Percentiles rank a stretch among this genome's conserved stretches.
These are phyloP conservation scores for Nectriaceae sp. DNA, from an alignment of 2,329 filamentous ascomycete genomes.

Conservation along the genomic window DNA sequence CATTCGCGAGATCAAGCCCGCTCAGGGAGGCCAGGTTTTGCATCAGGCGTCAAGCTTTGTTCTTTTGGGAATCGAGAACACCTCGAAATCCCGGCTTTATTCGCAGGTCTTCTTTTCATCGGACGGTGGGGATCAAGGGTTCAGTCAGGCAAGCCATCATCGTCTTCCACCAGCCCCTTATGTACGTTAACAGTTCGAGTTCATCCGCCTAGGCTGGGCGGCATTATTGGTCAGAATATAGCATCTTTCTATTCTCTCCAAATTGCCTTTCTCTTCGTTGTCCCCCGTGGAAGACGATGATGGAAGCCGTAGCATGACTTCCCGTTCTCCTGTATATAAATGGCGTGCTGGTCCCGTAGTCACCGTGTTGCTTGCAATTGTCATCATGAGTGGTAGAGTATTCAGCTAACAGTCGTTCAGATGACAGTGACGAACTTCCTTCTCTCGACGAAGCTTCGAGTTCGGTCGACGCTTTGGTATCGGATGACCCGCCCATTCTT, in stretches of 20 bases:
- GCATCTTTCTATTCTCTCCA: slow-evolving; percentile 40
- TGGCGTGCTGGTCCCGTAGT: slow-evolving; percentile 32
- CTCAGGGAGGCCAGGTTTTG: slow-evolving; percentile 30
- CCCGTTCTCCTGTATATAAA: slow-evolving; percentile 45
- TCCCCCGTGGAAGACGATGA: slow-evolving; percentile 61
- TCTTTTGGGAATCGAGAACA: slow-evolving; percentile 27
- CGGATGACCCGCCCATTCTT: slow-evolving; percentile 49
- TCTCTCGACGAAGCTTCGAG: slow-evolving; percentile 62
- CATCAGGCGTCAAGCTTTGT: slow-evolving; percentile 34
- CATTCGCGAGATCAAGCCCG: slow-evolving; percentile 31
- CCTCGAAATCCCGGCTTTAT: slow-evolving; percentile 19
- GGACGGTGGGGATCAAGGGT: slow-evolving; percentile 25
- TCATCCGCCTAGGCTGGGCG: slow-evolving; percentile 33
- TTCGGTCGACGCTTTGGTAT: slow-evolving; percentile 70
- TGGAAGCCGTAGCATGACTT: slow-evolving; percentile 58
- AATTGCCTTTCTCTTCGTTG: slow-evolving; percentile 36
- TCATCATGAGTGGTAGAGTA: slow-evolving; percentile 18
- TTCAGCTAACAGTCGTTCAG: slow-evolving; percentile 53
- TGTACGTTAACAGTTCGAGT: slow-evolving; percentile 64
- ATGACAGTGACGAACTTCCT: slow-evolving; percentile 66
- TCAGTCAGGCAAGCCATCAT: slow-evolving; percentile 68
- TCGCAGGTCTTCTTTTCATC: slow-evolving; percentile 22
- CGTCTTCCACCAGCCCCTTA: slow-evolving; percentile 63
- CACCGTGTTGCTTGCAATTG: slow-evolving; percentile 20
- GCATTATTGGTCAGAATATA: slow-evolving; percentile 44